Conservation (phyloP, 164 flowering plant genomes). For the Piper longum region DNA sequence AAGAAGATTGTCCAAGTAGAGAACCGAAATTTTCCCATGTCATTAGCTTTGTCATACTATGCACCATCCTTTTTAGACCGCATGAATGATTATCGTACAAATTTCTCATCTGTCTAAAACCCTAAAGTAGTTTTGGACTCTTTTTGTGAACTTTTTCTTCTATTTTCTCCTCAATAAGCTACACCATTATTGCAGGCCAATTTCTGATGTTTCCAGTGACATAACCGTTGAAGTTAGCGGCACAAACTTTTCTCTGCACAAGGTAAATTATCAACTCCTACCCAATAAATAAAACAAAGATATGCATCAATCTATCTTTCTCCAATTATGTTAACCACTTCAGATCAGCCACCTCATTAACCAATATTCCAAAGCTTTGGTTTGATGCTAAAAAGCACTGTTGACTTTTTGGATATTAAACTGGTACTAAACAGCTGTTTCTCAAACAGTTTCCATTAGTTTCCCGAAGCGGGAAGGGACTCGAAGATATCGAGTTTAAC, state of each 20-base stretch:
- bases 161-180: background rate
- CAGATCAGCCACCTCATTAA: too few species aligned
- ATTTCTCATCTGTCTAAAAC: background rate
- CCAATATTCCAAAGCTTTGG: too few species aligned
- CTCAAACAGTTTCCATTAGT: slow-evolving; percentile 71
- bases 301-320: too few species aligned
- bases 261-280: slow-evolving; percentile 26
- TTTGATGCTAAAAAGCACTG: background rate
- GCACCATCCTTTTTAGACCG: slow-evolving; percentile 3
- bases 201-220: slow-evolving; percentile 94
- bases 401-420: background rate
- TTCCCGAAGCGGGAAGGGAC: slow-evolving; percentile 75
- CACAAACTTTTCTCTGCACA: slow-evolving; percentile 73
- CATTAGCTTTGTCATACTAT: slow-evolving; percentile 6
- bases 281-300: too few species aligned
- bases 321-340: too few species aligned
- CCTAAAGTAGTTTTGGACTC: too few species aligned
- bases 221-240: slow-evolving; percentile 70
- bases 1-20: background rate
- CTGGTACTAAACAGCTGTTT: background rate
- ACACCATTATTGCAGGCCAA: slow-evolving; percentile 62
- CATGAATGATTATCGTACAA: background rate
- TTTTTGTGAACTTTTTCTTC: background rate
- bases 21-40: too few species aligned
- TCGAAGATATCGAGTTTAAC: slow-evolving; percentile 39